Percentiles rank a stretch among this genome's conserved stretches.
Evolutionary conservation across 1,284 basidiomycete species (phyloP).

Genomic region (Hypsizygus ulmarius): DNA sequence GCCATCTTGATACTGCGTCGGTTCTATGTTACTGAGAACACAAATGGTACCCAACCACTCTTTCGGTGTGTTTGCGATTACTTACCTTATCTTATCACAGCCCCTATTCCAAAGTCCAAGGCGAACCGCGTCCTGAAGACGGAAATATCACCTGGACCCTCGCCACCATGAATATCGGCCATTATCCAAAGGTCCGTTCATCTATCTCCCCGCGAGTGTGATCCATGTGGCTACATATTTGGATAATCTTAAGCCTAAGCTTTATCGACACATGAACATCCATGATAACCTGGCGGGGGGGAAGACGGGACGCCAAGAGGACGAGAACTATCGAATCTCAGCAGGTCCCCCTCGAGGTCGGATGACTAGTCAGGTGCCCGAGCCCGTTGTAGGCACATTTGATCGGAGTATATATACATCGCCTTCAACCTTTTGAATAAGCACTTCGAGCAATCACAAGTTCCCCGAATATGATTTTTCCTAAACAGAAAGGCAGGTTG

Average conservation of each 20-base stretch:
- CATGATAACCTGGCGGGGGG: background rate
- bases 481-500: constrained; percentile 6
- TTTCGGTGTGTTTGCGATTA: background rate
- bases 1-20: constrained; percentile 93
- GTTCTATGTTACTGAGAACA: constrained; percentile 96
- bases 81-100: constrained; percentile 35
- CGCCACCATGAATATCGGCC: background rate
- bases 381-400: background rate
- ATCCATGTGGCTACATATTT: background rate
- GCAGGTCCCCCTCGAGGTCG: constrained; percentile 3
- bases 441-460: constrained; percentile 1
- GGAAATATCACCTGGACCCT: constrained; percentile 43
- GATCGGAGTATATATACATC: constrained; percentile 1
- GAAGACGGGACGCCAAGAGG: background rate
- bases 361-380: constrained; percentile 8
- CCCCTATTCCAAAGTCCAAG: constrained; percentile 76
- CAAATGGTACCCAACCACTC: constrained; percentile 60
- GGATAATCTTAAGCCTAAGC: background rate
- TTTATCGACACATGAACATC: background rate
- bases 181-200: background rate
- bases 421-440: constrained; percentile 4
- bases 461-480: constrained; percentile 10
- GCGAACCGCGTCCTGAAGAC: constrained; percentile 71
- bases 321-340: background rate
- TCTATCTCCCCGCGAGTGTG: too few species aligned